These are phyloP conservation scores for Globisporangium acanthophoron DNA, from an alignment of 352 stramenopile genomes.

Conservation along the genomic window DNA sequence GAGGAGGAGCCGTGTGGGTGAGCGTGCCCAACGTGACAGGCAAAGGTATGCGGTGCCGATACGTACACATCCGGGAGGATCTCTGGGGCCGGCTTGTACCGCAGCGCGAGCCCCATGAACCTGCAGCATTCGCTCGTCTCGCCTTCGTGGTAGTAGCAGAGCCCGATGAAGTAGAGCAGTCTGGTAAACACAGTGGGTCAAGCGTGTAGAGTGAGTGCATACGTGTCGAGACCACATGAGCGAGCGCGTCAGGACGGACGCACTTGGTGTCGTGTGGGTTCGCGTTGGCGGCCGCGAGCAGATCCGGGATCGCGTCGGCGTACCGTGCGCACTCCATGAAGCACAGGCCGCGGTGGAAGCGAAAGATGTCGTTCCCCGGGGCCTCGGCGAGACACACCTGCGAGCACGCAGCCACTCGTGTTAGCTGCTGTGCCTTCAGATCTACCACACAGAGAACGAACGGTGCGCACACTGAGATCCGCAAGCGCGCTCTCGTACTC, in stretches of 20 bases:
- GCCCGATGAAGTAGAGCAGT: conserved; percentile 55
- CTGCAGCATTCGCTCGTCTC: conserved; percentile 37
- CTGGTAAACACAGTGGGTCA: conserved; percentile 11
- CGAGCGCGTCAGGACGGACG: neutral
- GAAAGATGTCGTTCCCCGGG: conserved; percentile 53
- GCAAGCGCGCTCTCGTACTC: conserved; percentile 47
- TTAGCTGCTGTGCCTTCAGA: neutral
- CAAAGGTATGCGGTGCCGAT: neutral
- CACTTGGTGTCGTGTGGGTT: conserved; percentile 28
- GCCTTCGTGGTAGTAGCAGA: conserved; percentile 57
- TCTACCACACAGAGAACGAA: neutral
- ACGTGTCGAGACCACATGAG: no score
- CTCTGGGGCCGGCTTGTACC: conserved; percentile 15
- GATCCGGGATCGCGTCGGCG: conserved; percentile 40
- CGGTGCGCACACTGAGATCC: conserved; percentile 44
- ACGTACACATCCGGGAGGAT: conserved; percentile 62
- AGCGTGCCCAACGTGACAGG: neutral
- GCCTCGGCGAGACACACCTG: conserved; percentile 34
- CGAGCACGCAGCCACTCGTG: neutral
- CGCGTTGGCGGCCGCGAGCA: conserved; percentile 34
- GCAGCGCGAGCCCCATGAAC: conserved; percentile 41
- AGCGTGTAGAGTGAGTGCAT: no score
- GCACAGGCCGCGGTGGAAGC: conserved; percentile 59
- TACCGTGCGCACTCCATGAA: conserved; percentile 49
- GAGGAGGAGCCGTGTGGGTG: neutral